phyloP scores from a whole-genome alignment of 495 filamentous ascomycete species.

The Thermochaetoides thermophila region DNA sequence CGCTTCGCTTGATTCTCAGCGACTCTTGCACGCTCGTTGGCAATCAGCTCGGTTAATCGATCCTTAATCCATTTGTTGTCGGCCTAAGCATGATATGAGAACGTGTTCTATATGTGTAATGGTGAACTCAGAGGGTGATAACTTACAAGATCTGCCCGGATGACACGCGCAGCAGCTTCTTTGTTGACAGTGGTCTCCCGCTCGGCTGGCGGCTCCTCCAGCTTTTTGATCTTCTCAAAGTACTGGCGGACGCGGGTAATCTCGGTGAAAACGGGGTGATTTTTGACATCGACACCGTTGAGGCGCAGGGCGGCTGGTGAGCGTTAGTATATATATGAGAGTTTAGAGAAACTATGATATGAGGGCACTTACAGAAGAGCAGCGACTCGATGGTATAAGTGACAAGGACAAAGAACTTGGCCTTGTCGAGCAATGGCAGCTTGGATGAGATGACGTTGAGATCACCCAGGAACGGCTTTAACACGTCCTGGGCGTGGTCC shows the following conservation, averaged over 20 bases:
- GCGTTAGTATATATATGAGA: constrained; percentile 21
- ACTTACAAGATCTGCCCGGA: constrained; percentile 61
- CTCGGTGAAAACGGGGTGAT: constrained; percentile 75
- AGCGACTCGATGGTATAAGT: constrained; percentile 87
- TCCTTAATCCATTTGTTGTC: constrained; percentile 25
- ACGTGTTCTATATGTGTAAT: no score
- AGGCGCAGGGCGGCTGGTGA: constrained; percentile 58
- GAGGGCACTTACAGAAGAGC: constrained; percentile 72
- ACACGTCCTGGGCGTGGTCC: constrained; percentile 57
- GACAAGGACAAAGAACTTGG: constrained; percentile 71
- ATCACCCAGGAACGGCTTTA: constrained; percentile 49
- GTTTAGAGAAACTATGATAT: no score
- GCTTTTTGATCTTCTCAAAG: constrained; percentile 75
- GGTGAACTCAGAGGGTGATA: no score
- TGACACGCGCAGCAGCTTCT: constrained; percentile 62
- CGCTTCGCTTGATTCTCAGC: constrained; percentile 27
- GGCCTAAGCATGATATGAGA: no score
- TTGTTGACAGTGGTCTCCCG: constrained; percentile 57
- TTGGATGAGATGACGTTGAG: constrained; percentile 56
- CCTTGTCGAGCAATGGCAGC: constrained; percentile 81
- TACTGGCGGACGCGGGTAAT: constrained; percentile 76
- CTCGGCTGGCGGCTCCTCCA: constrained; percentile 37
- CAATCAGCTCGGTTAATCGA: constrained; percentile 30
- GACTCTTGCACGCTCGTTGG: constrained; percentile 31
- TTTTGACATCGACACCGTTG: constrained; percentile 61